Evolutionary conservation across 345 rosid genomes (phyloP).

Genomic region (Eucalyptus decipiens): DNA sequence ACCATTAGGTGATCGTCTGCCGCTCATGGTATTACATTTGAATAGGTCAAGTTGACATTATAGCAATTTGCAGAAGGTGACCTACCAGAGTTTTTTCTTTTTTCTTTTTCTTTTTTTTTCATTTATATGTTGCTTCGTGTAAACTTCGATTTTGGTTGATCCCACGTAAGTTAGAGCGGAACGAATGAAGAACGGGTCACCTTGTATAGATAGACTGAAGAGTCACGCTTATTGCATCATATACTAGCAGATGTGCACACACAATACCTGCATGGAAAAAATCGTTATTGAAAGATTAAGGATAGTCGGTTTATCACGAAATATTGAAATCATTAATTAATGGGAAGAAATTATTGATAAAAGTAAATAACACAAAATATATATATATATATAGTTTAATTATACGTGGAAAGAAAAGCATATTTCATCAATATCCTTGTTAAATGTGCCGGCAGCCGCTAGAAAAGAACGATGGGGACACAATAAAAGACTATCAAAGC

Average conservation of each 20-base stretch:
- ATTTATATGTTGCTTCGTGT: neutral
- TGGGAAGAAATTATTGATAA: neutral
- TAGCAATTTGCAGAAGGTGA: neutral
- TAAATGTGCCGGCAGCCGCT: neutral
- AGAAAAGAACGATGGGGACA: neutral
- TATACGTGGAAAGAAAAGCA: neutral
- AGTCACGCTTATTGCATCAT: neutral
- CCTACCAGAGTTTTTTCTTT: neutral
- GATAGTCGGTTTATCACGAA: neutral
- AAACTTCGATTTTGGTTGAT: neutral
- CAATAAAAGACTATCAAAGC: neutral
- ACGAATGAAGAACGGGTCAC: neutral
- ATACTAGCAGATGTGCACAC: neutral
- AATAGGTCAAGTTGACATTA: neutral
- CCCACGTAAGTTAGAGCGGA: neutral
- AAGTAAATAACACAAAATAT: neutral
- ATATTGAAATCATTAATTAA: neutral
- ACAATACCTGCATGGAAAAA: neutral
- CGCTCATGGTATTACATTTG: neutral
- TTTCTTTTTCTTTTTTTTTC: neutral
- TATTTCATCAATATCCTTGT: neutral
- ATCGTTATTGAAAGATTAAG: neutral
- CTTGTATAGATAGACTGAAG: neutral
- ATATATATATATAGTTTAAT: rapidly evolving
- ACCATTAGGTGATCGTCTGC: neutral